Evolutionary conservation across 768 basidiomycete species (phyloP).

Genomic region (Tulasnella sp.): DNA sequence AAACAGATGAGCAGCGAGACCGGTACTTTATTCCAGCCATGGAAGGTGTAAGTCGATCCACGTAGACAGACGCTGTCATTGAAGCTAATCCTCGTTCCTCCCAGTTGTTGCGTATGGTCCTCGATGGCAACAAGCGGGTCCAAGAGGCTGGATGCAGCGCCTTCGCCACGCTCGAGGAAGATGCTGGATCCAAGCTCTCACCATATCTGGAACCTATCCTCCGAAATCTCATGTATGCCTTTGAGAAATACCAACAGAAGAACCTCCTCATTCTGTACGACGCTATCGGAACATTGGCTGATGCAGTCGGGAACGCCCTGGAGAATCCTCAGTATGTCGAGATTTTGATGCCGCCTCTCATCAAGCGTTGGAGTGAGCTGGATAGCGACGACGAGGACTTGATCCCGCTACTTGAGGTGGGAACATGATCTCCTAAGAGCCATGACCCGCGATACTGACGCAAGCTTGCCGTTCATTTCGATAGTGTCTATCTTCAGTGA

Average conservation of each 20-base stretch:
- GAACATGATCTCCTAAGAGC: constrained; percentile 18
- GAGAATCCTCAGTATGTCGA: constrained; percentile 82
- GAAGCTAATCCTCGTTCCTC: neutral
- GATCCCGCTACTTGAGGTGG: constrained; percentile 89
- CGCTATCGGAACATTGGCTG: constrained; percentile 95
- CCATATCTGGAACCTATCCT: constrained; percentile 94
- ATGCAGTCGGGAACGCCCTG: constrained; percentile 84
- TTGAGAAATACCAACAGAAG: constrained; percentile 98
- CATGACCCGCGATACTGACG: neutral
- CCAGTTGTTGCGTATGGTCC: constrained; percentile 90
- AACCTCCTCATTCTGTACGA: constrained; percentile 98
- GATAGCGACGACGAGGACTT: constrained; percentile 87
- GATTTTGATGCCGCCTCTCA: constrained; percentile 92
- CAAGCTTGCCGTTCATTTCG: constrained; percentile 10
- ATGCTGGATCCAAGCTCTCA: constrained; percentile 79
- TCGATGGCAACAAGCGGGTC: constrained; percentile 97
- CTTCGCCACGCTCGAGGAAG: constrained; percentile 96
- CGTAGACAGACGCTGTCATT: neutral
- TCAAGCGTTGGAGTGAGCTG: constrained; percentile 79
- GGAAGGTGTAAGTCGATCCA: constrained; percentile 73
- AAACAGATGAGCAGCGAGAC: constrained; percentile 78
- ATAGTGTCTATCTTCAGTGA: constrained; percentile 93
- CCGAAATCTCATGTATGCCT: constrained; percentile 89
- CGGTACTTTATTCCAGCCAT: constrained; percentile 93
- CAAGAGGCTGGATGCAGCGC: constrained; percentile 99